A percentile compares a stretch with the other conserved stretches of the same genome.
These are phyloP conservation scores for Ceratocystis lukuohia DNA, from an alignment of 2,329 filamentous ascomycete species.

Conservation along the genomic window DNA sequence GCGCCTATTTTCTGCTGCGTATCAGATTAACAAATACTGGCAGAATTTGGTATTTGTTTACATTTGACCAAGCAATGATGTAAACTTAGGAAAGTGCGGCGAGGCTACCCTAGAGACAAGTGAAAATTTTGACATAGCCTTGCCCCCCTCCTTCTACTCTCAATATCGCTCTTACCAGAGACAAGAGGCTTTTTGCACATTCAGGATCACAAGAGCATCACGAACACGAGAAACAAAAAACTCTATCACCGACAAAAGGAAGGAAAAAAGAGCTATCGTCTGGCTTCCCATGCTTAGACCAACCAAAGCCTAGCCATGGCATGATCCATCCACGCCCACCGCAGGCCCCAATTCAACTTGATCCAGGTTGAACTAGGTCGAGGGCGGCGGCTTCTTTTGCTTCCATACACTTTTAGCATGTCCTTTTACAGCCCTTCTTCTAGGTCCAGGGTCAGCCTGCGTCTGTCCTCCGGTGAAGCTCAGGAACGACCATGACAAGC, in stretches of 20 bases:
- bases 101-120: neutral
- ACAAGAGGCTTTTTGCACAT: neutral
- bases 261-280: neutral
- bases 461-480: constrained; percentile 5
- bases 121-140: constrained; percentile 1
- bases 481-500: neutral
- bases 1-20: neutral
- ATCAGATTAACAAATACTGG: too few species aligned
- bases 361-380: too few species aligned
- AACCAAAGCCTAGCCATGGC: neutral
- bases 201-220: neutral
- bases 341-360: neutral
- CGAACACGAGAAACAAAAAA: neutral
- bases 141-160: neutral
- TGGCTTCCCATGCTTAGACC: neutral
- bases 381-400: neutral
- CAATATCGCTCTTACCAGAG: neutral
- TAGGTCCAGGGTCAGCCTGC: neutral
- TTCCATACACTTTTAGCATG: neutral
- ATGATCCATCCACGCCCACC: constrained; percentile 3
- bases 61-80: neutral
- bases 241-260: neutral
- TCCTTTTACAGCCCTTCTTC: neutral
- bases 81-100: neutral
- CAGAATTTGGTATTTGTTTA: too few species aligned